Conservation (phyloP, 2,329 filamentous ascomycete genomes). For the Alternaria solani region DNA sequence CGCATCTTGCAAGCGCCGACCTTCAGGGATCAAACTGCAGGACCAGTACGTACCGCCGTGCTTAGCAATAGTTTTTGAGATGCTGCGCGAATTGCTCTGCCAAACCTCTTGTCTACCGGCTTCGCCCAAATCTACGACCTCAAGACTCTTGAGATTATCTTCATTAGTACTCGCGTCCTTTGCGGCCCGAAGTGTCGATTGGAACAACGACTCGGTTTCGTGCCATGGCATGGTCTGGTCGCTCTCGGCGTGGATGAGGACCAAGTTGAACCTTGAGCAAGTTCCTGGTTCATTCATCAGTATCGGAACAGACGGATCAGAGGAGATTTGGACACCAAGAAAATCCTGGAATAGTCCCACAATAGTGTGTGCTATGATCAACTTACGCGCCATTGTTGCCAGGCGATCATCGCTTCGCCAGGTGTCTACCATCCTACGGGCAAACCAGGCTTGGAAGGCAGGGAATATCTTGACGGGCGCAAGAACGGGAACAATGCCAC, state of each 20-base stretch:
- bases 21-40: slow-evolving; percentile 1
- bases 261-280: slow-evolving; percentile 34
- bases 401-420: slow-evolving; percentile 79
- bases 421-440: slow-evolving; percentile 73
- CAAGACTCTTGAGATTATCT: slow-evolving; percentile 22
- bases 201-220: slow-evolving; percentile 46
- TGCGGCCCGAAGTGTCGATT: slow-evolving; percentile 37
- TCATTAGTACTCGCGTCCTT: slow-evolving; percentile 22
- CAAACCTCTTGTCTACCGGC: slow-evolving; percentile 45
- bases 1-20: slow-evolving; percentile 3
- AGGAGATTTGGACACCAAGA: background rate
- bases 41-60: slow-evolving; percentile 44
- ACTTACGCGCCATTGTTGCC: slow-evolving; percentile 59
- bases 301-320: slow-evolving; percentile 2
- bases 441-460: slow-evolving; percentile 68
- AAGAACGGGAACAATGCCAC: slow-evolving; percentile 77
- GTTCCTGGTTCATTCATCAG: slow-evolving; percentile 16
- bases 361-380: background rate
- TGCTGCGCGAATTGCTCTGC: slow-evolving; percentile 31
- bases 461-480: slow-evolving; percentile 75
- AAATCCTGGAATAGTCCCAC: background rate
- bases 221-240: slow-evolving; percentile 48
- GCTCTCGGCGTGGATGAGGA: slow-evolving; percentile 46
- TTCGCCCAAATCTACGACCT: slow-evolving; percentile 43
- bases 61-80: slow-evolving; percentile 48